phyloP scores from a whole-genome alignment of 2,329 filamentous ascomycete genomes.

The Hymenoscyphus repandus region DNA sequence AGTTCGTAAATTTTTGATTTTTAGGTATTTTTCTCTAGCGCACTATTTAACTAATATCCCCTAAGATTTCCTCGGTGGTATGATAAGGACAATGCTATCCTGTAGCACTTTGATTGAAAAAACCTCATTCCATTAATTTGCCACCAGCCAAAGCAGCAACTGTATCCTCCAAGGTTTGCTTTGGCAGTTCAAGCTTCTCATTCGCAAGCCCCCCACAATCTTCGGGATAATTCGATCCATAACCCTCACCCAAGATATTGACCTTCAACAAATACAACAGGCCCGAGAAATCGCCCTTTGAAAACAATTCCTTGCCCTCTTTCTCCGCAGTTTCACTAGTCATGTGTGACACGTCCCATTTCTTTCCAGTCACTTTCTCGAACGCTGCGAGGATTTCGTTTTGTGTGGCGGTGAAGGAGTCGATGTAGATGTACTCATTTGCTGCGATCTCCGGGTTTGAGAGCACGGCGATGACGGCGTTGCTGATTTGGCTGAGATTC shows the following conservation, averaged over 20 bases:
- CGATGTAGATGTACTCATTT: slow-evolving; percentile 31
- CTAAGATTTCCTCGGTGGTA: no score
- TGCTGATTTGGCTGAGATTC: slow-evolving; percentile 29
- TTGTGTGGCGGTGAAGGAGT: slow-evolving; percentile 31
- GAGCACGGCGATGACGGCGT: slow-evolving; percentile 31
- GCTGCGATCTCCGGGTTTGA: slow-evolving; percentile 31
- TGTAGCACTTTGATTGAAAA: no score
- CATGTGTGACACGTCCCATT: slow-evolving; percentile 26
- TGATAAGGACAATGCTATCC: no score
- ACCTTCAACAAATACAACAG: slow-evolving; percentile 12
- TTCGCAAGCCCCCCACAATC: slow-evolving; percentile 10
- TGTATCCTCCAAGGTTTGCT: slow-evolving; percentile 4
- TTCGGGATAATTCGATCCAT: slow-evolving; percentile 9
- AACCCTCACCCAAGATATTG: slow-evolving; percentile 8
- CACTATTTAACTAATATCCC: no score
- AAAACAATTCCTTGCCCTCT: slow-evolving; percentile 3
- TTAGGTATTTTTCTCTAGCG: no score
- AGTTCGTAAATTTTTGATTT: no score
- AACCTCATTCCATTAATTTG: neutral
- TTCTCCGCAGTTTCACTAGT: slow-evolving; percentile 13
- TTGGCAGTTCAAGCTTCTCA: slow-evolving; percentile 12
- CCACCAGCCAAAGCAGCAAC: slow-evolving; percentile 3
- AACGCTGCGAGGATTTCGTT: slow-evolving; percentile 31
- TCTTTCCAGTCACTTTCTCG: slow-evolving; percentile 27
- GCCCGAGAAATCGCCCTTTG: slow-evolving; percentile 8